A percentile compares a stretch with the other conserved stretches of the same genome.
Conservation (phyloP, 768 basidiomycete genomes). For the Pleurotus salmoneostramineus region DNA sequence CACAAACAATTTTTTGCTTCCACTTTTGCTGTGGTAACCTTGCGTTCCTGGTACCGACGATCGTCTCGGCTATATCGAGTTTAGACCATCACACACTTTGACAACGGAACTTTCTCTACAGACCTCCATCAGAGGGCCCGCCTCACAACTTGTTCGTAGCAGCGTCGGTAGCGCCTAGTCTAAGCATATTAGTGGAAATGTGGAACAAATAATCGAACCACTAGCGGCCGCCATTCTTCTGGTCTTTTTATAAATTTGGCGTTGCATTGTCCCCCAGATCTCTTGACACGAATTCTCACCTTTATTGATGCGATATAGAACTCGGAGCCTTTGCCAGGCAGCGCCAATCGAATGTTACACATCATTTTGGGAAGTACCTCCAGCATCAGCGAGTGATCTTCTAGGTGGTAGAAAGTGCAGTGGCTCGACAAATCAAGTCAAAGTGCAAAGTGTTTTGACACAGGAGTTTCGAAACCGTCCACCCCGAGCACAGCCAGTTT, state of each 20-base stretch:
- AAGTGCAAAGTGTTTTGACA: too few relatives aligned
- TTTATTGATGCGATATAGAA: too few relatives aligned
- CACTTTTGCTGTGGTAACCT: conserved; percentile 13
- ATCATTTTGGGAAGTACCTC: too few relatives aligned
- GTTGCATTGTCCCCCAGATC: background rate
- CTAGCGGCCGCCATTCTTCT: background rate
- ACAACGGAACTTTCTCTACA: conserved; percentile 6
- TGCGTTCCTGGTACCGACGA: conserved; percentile 17
- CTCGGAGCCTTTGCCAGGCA: too few relatives aligned
- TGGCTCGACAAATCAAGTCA: too few relatives aligned
- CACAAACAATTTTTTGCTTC: conserved; percentile 3
- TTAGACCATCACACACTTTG: background rate
- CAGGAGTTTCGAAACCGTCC: too few relatives aligned
- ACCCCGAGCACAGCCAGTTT: background rate
- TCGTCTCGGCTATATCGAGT: conserved; percentile 12
- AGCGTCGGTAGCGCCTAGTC: background rate
- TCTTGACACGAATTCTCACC: too few relatives aligned
- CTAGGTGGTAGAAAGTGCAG: too few relatives aligned
- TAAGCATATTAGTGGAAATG: background rate
- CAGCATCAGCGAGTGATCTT: too few relatives aligned
- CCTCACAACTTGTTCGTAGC: background rate
- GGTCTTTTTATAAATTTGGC: background rate
- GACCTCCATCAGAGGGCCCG: background rate
- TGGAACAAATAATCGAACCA: background rate
- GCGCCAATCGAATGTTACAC: too few relatives aligned